These are phyloP conservation scores for Oxyria digyna DNA, from an alignment of 148 eudicot genomes.

Conservation along the genomic window DNA sequence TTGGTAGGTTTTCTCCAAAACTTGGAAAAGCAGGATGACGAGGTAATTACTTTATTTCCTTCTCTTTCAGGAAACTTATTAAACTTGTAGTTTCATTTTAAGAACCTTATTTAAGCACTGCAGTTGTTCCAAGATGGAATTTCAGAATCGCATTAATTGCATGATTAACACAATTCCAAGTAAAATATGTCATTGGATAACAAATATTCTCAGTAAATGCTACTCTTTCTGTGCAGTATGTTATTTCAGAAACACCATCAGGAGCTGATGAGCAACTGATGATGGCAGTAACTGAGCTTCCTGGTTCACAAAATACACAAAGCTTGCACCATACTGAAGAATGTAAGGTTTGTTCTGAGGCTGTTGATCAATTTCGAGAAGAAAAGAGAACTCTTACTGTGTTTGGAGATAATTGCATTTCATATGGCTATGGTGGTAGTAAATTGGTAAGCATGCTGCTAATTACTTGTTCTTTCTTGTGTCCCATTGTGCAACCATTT, in stretches of 20 bases:
- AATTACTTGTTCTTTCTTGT: background rate
- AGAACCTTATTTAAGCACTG: background rate
- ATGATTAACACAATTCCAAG: background rate
- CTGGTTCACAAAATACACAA: conserved; percentile 4
- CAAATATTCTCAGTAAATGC: background rate
- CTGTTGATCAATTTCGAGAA: background rate
- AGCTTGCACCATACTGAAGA: background rate
- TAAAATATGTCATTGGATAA: background rate
- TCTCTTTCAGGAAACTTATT: background rate
- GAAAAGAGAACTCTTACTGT: background rate
- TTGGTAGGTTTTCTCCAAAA: conserved; percentile 33
- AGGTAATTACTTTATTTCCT: conserved; percentile 21
- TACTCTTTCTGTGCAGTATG: conserved; percentile 24
- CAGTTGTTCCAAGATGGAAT: background rate
- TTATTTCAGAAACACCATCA: conserved; percentile 36
- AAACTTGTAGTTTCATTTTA: too few species aligned
- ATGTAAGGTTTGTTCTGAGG: background rate
- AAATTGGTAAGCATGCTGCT: conserved; percentile 1
- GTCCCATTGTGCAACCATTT: background rate
- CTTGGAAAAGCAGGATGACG: conserved; percentile 27
- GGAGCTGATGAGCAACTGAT: conserved; percentile 34
- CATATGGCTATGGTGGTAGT: background rate
- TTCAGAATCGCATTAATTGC: background rate
- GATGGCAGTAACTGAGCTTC: conserved; percentile 24
- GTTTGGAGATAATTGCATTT: background rate